Evolutionary conservation across 202 grass and related monocot genomes (phyloP).

Genomic region (Zoysia matrella): DNA sequence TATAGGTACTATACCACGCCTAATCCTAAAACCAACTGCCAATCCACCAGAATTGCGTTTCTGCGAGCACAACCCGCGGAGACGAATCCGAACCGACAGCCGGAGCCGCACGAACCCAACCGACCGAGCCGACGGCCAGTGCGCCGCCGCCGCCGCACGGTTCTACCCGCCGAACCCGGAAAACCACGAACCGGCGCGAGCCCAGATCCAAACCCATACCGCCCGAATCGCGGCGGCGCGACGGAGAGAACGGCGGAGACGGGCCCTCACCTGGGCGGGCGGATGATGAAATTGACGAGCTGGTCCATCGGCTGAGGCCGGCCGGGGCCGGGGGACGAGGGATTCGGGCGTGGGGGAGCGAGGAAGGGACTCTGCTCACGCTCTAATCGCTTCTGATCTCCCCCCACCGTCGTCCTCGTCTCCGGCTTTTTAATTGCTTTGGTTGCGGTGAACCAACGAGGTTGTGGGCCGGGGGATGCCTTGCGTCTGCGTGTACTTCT

Average conservation of each 20-base stretch:
- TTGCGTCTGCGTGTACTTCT: conserved; percentile 25
- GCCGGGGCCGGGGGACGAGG: conserved; percentile 24
- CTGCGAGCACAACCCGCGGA: not conserved
- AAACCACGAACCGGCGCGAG: not conserved
- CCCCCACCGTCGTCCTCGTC: not conserved
- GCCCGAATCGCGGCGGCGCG: conserved; percentile 17
- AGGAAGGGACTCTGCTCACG: not conserved
- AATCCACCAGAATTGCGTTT: conserved; percentile 29
- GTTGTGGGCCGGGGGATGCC: not conserved
- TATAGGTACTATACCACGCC: not conserved
- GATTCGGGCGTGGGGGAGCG: conserved; percentile 27
- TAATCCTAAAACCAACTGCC: not conserved
- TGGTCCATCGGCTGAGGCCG: not conserved
- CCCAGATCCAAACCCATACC: conserved; percentile 50
- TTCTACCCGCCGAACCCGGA: not conserved
- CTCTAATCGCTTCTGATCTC: conserved; percentile 46
- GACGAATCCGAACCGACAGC: not conserved
- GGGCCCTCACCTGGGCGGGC: conserved; percentile 79
- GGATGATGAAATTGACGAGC: conserved; percentile 59
- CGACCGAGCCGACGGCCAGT: not conserved
- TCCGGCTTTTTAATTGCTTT: conserved; percentile 47
- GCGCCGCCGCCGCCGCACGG: not conserved
- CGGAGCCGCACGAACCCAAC: not conserved
- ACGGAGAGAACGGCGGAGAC: not conserved
- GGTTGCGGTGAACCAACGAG: conserved; percentile 25